A percentile compares a stretch with the other conserved stretches of the same genome.
Conservation (phyloP, 805 yeast species). For the Allodekkera sacchari region DNA sequence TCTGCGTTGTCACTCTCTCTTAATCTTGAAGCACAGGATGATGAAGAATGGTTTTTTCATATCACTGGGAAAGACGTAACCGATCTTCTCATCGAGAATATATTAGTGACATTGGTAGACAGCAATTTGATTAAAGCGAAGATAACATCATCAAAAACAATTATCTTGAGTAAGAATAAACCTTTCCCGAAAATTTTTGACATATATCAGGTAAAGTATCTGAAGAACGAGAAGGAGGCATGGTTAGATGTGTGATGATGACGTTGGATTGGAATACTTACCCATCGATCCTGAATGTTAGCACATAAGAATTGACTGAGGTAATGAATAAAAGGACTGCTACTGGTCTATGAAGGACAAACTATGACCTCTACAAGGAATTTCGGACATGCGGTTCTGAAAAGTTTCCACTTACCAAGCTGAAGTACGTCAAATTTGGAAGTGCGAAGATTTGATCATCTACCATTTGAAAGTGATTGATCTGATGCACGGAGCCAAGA, state of each 20-base stretch:
- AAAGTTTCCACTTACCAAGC: too few species aligned
- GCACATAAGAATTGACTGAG: not conserved
- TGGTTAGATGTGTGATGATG: too few species aligned
- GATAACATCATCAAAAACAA: conserved; percentile 20
- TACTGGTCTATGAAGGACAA: too few species aligned
- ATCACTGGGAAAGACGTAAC: conserved; percentile 16
- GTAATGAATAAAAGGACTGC: too few species aligned
- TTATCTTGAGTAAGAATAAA: conserved; percentile 22
- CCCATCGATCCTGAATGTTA: not conserved
- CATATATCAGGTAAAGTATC: conserved; percentile 14
- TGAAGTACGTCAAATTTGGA: too few species aligned
- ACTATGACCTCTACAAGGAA: too few species aligned
- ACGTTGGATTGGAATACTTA: conserved; percentile 3
- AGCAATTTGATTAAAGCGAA: conserved; percentile 48
- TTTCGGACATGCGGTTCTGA: not conserved
- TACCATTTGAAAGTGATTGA: too few species aligned
- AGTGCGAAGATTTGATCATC: too few species aligned
- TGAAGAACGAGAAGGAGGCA: conserved; percentile 15
- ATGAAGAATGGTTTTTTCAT: conserved; percentile 12
- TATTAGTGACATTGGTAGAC: conserved; percentile 43
- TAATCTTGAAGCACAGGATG: conserved; percentile 6
- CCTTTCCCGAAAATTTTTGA: conserved; percentile 21
- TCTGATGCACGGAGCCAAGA: too few species aligned
- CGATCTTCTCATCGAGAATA: conserved; percentile 39
- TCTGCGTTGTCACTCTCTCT: conserved; percentile 19